Conservation (phyloP, 1,284 basidiomycete species). For the Veloboletus limbatus region DNA sequence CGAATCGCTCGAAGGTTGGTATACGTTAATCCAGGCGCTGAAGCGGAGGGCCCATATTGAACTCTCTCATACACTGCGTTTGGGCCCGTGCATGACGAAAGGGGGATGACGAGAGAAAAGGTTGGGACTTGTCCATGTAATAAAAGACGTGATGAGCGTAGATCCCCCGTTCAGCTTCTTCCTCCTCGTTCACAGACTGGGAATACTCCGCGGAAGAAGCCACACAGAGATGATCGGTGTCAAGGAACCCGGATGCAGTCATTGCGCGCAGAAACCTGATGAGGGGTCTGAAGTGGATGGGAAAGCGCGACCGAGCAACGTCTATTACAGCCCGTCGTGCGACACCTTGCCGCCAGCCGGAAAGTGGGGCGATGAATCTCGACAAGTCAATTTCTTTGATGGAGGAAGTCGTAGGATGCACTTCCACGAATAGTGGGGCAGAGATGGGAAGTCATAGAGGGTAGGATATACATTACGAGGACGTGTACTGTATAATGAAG, state of each 20-base stretch:
- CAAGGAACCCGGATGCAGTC: slow-evolving; percentile 67
- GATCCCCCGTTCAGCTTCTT: slow-evolving; percentile 30
- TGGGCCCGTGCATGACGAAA: slow-evolving; percentile 54
- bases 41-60: slow-evolving; percentile 51
- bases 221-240: slow-evolving; percentile 61
- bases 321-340: slow-evolving; percentile 76
- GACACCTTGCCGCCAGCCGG: slow-evolving; percentile 59
- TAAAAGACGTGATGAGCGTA: slow-evolving; percentile 70
- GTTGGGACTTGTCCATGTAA: slow-evolving; percentile 72
- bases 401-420: too few species aligned
- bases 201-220: slow-evolving; percentile 48
- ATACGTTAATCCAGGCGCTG: slow-evolving; percentile 57
- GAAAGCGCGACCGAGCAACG: slow-evolving; percentile 76
- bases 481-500: too few species aligned
- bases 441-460: too few species aligned
- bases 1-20: slow-evolving; percentile 63
- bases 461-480: too few species aligned
- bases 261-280: slow-evolving; percentile 74
- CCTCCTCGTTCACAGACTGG: slow-evolving; percentile 27
- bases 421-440: too few species aligned
- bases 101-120: slow-evolving; percentile 72
- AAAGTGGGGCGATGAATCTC: too few species aligned
- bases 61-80: slow-evolving; percentile 69
- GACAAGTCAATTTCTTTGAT: too few species aligned
- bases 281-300: slow-evolving; percentile 71